Evolutionary conservation across 1,139 yeast genomes (phyloP), one percentile per base, ranked within the genome.

Genomic region (Saccharomyces pastorianus): DNA sequence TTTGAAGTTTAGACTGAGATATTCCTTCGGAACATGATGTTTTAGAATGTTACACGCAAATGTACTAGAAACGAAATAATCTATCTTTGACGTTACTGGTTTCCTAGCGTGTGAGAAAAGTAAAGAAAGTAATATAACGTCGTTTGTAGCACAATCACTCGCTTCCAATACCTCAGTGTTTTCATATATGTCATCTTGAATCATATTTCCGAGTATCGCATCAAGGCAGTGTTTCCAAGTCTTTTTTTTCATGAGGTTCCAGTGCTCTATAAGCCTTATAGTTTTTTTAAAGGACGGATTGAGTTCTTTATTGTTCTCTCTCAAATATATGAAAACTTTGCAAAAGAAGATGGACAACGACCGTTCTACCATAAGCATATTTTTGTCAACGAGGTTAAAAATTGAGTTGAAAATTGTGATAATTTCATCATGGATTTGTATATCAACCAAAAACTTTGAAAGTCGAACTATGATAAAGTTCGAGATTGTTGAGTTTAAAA

Each of bases 101-200:
- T 38, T 38, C 6, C 25, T 41, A 34, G 57, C 51, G 31, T 51
- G 49, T 17, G 50, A 51, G 27, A 58, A 56, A 14, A 58, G 47
- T 13, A 58, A 51, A 8, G 61, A 59, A 25, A 58, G 28, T 26
- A 57, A 41, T 9, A 50, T 44, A 9, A 57, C 13, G 26, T 51
- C 50, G 11, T 55, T 47, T 11, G 26, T 14, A 23, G n/a, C 25
- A 49, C 49, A 50, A 11, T 31, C 41, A 4, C 47, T 20, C 11
- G 23, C 44, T 4, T 38, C 44, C 44, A 38, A 17, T 8, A 17
- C 8, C 6, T 38, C 44, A 4, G 26, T 4, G 6, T 38, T 38
- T 38, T 38, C 44, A 38, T 49, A 27, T 4, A 25, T 13, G 5
- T 49, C 34, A 38, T 38, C n/a, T 9, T 38, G 44, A 17, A 38